phyloP scores from a whole-genome alignment of 73 alveolate species.

The Paramecium primaurelia region DNA sequence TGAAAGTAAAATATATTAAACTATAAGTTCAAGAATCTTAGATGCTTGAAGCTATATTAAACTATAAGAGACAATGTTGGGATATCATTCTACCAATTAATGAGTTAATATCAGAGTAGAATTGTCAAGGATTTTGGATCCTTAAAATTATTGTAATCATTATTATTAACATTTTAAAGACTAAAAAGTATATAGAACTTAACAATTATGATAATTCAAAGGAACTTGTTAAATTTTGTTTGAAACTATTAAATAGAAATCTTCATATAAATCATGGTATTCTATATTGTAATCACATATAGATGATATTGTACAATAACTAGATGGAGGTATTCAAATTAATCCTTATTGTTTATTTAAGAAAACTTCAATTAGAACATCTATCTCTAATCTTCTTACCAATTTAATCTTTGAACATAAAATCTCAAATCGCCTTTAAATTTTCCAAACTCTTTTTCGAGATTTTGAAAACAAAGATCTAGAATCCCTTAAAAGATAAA shows the following conservation, averaged over 20 bases:
- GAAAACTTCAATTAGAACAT: not conserved
- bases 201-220: not conserved
- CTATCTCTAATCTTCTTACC: not conserved
- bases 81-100: not conserved
- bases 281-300: not conserved
- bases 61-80: not conserved
- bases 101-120: not conserved
- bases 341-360: not conserved
- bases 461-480: not conserved
- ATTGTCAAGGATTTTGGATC: not conserved
- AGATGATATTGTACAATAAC: not conserved
- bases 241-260: not conserved
- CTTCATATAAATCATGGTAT: not conserved
- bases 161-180: not conserved
- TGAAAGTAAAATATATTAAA: not conserved
- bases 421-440: not conserved
- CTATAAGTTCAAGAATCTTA: not conserved
- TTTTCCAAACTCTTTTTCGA: not conserved
- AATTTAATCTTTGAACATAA: not conserved
- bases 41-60: not conserved
- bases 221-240: not conserved
- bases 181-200: slow-evolving; percentile 15
- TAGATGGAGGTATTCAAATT: not conserved
- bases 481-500: not conserved
- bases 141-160: not conserved